Base-by-base conservation (phyloP, 176 grass and related monocot species). In the Thalia dealbata region DNA sequence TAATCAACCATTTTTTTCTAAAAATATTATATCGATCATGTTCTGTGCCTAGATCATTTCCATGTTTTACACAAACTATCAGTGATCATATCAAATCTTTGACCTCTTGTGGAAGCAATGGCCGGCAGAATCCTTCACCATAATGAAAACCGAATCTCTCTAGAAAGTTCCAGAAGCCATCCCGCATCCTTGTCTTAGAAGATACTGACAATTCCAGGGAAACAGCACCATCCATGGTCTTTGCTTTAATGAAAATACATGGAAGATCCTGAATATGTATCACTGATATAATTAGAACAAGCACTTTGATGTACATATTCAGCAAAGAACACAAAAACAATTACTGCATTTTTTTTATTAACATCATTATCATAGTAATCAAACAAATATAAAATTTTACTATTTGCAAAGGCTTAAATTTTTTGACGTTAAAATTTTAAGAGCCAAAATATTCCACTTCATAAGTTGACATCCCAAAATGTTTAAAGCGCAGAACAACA, bases 91-190 rank as follows among this genome's bases (percentile, higher is more conserved):
- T n/a, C n/a, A 27, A 63, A 35, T 32, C 69, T 68, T 60, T 61
- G 8, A 92, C 93, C 89, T 97, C 93, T 62, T 77, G 75, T 52
- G 93, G 87, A 84, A 97, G 87, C 79, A 97, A 81, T 52, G 63
- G 52, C 61, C 95, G 88, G 56, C 2, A 32, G 50, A 77, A 85
- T 67, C 44, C 48, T 50, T 78, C 78, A 50, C 90, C 82, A 73
- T 97, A 62, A 64, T 75, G 75, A 71, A 79, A 91, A 68, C 95
- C 95, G 32, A 86, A 97, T 19, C 78, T 78, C 21, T 80, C 71
- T 1, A 97, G 73, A 32, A 97, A 97, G 22, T 86, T 90, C 95
- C 95, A 97, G 38, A 87, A 97, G 21, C 64, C 62, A 77, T 89
- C 69, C 12, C 29, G 50, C 75, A 91, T 69, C 22, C 61, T 83